These are phyloP conservation scores for Trichoderma sp. DNA, from an alignment of 2,329 filamentous ascomycete species.

Conservation along the genomic window DNA sequence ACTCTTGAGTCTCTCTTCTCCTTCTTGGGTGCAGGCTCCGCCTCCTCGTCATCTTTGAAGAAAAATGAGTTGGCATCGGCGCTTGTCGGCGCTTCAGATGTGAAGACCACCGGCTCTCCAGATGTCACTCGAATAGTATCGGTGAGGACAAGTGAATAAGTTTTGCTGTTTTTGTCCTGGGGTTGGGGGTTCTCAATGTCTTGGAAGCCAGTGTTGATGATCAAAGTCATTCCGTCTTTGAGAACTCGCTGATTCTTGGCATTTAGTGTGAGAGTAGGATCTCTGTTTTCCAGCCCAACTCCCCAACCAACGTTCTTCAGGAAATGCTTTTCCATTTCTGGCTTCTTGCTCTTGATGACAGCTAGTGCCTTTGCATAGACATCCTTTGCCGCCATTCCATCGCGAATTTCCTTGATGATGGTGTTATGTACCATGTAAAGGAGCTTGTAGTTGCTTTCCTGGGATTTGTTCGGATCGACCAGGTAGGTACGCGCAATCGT, in stretches of 20 bases:
- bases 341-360: constrained; percentile 85
- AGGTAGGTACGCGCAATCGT: constrained; percentile 92
- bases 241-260: constrained; percentile 81
- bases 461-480: constrained; percentile 94
- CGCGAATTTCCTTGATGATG: constrained; percentile 88
- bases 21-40: constrained; percentile 84
- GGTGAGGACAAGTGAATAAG: constrained; percentile 86
- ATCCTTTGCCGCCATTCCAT: constrained; percentile 84
- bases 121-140: constrained; percentile 90
- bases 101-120: constrained; percentile 84
- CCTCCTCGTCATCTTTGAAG: constrained; percentile 95
- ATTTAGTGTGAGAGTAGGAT: constrained; percentile 81
- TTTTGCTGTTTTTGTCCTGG: constrained; percentile 86
- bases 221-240: constrained; percentile 96
- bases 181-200: constrained; percentile 86
- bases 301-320: constrained; percentile 89
- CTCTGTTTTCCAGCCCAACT: constrained; percentile 89
- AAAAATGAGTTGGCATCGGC: constrained; percentile 96
- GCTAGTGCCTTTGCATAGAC: constrained; percentile 85
- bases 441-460: constrained; percentile 93
- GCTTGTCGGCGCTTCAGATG: constrained; percentile 87
- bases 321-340: constrained; percentile 93
- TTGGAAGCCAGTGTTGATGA: constrained; percentile 84
- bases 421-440: constrained; percentile 81
- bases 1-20: constrained; percentile 83